Evolutionary conservation across 2,329 filamentous ascomycete genomes (phyloP).

Genomic region (Penicillium sp.): DNA sequence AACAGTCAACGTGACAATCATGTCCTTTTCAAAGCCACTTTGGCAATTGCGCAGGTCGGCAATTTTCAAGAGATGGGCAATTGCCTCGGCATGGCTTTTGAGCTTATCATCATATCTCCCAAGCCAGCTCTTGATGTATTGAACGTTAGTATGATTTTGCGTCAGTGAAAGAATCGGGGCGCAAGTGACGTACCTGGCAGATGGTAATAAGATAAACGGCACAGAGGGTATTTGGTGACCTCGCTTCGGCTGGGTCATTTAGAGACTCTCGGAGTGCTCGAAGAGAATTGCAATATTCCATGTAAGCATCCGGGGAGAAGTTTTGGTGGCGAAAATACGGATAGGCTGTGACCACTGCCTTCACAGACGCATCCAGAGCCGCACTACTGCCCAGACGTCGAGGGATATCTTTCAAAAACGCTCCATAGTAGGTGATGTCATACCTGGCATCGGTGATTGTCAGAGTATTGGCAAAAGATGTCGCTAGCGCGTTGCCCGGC

Average conservation of each 20-base stretch:
- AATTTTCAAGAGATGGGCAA: conserved; percentile 24
- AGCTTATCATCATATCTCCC: conserved; percentile 19
- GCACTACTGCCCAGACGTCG: conserved; percentile 24
- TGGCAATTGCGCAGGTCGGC: conserved; percentile 17
- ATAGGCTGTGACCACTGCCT: conserved; percentile 22
- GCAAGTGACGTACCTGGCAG: conserved; percentile 27
- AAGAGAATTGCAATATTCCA: conserved; percentile 26
- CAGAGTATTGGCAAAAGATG: conserved; percentile 19
- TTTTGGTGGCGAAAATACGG: conserved; percentile 21
- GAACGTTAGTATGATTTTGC: not conserved
- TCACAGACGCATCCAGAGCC: conserved; percentile 28
- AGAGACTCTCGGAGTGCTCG: conserved; percentile 27
- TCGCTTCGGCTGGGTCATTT: conserved; percentile 26
- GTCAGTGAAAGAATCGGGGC: not conserved
- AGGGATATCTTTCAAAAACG: conserved; percentile 26
- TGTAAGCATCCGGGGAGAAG: conserved; percentile 17
- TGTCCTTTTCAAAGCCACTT: conserved; percentile 21
- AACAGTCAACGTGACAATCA: conserved; percentile 25
- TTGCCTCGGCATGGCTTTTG: conserved; percentile 23
- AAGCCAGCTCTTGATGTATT: conserved; percentile 25
- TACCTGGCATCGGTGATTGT: conserved; percentile 28
- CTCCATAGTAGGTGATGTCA: conserved; percentile 28
- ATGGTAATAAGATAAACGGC: conserved; percentile 34
- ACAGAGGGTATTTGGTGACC: conserved; percentile 29
- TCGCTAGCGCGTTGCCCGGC: conserved; percentile 13